Evolutionary conservation across 2,329 filamentous ascomycete species (phyloP).

Genomic region (Hypoxylon sp.): DNA sequence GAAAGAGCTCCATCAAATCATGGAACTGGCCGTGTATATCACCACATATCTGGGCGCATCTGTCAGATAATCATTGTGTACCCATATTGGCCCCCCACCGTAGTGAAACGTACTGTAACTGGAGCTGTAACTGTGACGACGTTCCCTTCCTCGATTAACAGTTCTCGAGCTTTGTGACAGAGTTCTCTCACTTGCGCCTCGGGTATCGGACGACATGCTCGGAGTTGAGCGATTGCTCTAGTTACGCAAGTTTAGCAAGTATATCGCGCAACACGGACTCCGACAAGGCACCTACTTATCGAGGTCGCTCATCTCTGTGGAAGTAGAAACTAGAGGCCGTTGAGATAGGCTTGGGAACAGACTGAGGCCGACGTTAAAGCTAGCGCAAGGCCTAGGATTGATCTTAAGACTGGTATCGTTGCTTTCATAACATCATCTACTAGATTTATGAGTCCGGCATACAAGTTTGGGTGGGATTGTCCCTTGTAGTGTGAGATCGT

Average conservation of each 20-base stretch:
- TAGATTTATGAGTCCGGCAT: background rate
- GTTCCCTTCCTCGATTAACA: constrained; percentile 97
- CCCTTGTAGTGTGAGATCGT: background rate
- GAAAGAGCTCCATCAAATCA: constrained; percentile 95
- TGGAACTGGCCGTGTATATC: constrained; percentile 98
- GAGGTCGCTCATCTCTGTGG: constrained; percentile 84
- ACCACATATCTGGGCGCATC: constrained; percentile 80
- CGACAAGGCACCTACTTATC: constrained; percentile 76
- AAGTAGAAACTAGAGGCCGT: background rate
- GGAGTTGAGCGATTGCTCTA: constrained; percentile 94
- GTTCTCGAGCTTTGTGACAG: constrained; percentile 95
- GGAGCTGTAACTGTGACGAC: constrained; percentile 95
- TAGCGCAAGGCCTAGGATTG: constrained; percentile 20
- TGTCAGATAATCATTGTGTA: constrained; percentile 31
- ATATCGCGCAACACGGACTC: constrained; percentile 4
- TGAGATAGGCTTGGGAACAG: constrained; percentile 5
- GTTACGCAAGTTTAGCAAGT: constrained; percentile 35
- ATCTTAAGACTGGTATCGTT: constrained; percentile 4
- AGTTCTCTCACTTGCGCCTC: constrained; percentile 96
- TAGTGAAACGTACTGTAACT: constrained; percentile 77
- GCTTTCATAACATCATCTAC: constrained; percentile 44
- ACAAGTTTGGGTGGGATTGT: background rate
- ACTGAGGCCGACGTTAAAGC: constrained; percentile 11
- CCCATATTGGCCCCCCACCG: background rate
- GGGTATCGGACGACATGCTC: constrained; percentile 95